Evolutionary conservation across 2,329 filamentous ascomycete species (phyloP).

Genomic region (Zelopaecilomyces penicillatus): DNA sequence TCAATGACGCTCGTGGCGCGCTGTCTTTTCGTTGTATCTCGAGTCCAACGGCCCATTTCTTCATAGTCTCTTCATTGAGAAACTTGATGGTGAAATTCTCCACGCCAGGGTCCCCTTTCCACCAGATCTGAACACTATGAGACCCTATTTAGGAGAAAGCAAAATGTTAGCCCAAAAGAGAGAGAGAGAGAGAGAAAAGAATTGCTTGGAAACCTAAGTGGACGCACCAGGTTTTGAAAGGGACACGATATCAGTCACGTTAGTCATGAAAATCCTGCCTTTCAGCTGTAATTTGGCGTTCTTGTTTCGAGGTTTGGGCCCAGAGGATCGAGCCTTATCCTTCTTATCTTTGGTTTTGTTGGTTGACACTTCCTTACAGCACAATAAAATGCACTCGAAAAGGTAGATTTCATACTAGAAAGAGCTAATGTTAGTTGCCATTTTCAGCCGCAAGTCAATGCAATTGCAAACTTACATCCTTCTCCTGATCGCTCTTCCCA

Average conservation of each 20-base stretch:
- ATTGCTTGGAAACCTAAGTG: neutral
- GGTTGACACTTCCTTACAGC: conserved; percentile 88
- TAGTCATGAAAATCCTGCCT: conserved; percentile 97
- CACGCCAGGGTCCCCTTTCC: conserved; percentile 92
- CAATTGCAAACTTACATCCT: conserved; percentile 57
- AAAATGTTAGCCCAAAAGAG: conserved; percentile 17
- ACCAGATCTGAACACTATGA: conserved; percentile 95
- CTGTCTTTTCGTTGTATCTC: conserved; percentile 65
- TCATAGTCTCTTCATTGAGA: conserved; percentile 82
- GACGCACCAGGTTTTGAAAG: conserved; percentile 74
- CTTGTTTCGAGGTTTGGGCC: conserved; percentile 51
- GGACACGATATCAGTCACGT: conserved; percentile 90
- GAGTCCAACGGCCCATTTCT: conserved; percentile 78
- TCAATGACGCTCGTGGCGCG: conserved; percentile 37
- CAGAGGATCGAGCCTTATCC: conserved; percentile 49
- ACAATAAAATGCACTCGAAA: conserved; percentile 89
- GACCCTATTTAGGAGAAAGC: conserved; percentile 49
- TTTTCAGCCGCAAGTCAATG: neutral
- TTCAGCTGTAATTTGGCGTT: conserved; percentile 87
- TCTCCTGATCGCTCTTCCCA: conserved; percentile 79
- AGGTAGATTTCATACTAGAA: conserved; percentile 90
- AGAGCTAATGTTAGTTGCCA: neutral
- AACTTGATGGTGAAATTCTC: conserved; percentile 97
- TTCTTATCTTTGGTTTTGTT: conserved; percentile 77
- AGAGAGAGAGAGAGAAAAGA: conserved; percentile 3